These are phyloP conservation scores for Theileria orientalis DNA, from an alignment of 169 alveolate genomes.

Conservation along the genomic window DNA sequence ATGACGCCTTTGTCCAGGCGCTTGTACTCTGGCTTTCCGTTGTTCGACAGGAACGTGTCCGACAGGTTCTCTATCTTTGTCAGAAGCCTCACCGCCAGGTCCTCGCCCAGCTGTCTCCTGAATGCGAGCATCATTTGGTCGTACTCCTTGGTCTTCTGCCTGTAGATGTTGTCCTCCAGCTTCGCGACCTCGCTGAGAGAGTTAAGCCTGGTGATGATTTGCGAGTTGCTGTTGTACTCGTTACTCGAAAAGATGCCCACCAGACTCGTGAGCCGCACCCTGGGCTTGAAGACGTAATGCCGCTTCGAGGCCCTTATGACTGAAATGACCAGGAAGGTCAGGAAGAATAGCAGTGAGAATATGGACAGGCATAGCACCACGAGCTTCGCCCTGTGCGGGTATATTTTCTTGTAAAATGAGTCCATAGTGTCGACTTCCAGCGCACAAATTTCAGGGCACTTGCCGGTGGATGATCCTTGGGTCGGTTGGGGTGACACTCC, in stretches of 20 bases:
- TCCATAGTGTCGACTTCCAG: no score
- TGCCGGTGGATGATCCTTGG: no score
- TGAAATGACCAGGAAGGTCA: neutral
- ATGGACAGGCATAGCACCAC: no score
- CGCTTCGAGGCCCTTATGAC: neutral
- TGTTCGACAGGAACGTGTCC: neutral
- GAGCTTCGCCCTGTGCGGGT: no score
- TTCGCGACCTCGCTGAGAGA: neutral
- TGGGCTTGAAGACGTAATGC: neutral
- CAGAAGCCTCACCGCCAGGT: neutral
- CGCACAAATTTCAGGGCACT: no score
- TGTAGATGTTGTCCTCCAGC: no score
- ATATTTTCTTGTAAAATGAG: no score
- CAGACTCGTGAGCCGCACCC: neutral
- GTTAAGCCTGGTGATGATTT: neutral
- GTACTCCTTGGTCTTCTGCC: neutral
- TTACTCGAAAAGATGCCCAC: neutral
- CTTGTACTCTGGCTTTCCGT: neutral
- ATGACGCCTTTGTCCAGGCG: neutral
- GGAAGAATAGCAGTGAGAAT: neutral
- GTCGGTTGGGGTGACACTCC: no score
- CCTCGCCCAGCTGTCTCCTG: neutral
- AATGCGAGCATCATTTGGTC: neutral
- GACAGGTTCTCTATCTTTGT: neutral
- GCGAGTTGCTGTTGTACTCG: neutral